Evolutionary conservation across 768 basidiomycete genomes (phyloP).

Genomic region (Suillus sp.): DNA sequence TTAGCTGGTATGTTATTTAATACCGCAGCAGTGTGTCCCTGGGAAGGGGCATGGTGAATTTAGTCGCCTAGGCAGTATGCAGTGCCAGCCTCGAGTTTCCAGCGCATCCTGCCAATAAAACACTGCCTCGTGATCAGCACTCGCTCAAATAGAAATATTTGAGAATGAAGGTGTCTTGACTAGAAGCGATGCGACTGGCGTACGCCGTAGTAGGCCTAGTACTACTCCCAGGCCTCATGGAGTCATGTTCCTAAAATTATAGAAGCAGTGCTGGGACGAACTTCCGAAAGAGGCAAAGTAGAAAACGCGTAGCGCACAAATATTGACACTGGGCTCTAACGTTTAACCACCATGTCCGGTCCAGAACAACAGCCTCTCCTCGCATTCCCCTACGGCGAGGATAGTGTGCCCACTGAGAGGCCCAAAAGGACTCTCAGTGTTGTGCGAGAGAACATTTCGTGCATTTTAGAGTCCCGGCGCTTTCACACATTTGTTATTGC

Average conservation of each 20-base stretch:
- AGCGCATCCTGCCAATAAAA: constrained; percentile 1
- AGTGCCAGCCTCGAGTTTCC: constrained; percentile 15
- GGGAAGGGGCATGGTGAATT: constrained; percentile 7
- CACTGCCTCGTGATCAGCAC: not conserved
- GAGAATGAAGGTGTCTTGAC: not conserved
- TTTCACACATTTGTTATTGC: constrained; percentile 61
- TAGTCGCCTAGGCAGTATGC: constrained; percentile 8
- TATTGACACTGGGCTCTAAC: constrained; percentile 2
- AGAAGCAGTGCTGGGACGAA: not conserved
- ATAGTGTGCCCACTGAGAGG: constrained; percentile 16
- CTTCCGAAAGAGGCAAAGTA: constrained; percentile 5
- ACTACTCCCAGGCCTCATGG: not conserved
- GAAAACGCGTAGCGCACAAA: constrained; percentile 2
- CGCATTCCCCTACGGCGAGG: constrained; percentile 25
- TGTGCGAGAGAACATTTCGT: constrained; percentile 41
- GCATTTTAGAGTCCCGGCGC: constrained; percentile 51
- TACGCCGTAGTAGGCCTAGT: not conserved
- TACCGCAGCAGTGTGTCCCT: not conserved
- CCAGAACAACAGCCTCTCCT: constrained; percentile 53
- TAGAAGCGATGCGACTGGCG: not conserved
- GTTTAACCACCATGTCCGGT: constrained; percentile 35
- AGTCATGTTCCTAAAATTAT: not conserved
- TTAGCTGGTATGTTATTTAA: not conserved
- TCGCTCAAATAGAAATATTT: not conserved
- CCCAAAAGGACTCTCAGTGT: constrained; percentile 11